Evolutionary conservation across 2,329 filamentous ascomycete genomes (phyloP).

Genomic region (Microdochium trichocladiopsis): DNA sequence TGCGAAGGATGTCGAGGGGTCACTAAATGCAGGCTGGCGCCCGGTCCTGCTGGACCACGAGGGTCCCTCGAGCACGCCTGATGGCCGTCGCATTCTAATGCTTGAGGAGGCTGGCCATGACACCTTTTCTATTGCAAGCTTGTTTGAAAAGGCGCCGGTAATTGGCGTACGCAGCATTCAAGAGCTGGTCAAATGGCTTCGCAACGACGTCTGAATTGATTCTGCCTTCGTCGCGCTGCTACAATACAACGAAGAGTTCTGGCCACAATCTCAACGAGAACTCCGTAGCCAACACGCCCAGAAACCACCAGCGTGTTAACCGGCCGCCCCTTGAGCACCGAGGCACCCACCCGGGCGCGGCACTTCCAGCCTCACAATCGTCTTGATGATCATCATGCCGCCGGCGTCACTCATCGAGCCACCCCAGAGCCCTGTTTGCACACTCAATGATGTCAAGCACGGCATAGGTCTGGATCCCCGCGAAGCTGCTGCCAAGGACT

Average conservation of each 20-base stretch:
- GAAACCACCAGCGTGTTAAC: constrained; percentile 10
- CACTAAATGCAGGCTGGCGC: constrained; percentile 38
- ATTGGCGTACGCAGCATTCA: not conserved
- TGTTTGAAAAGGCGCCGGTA: not conserved
- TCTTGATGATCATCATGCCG: constrained; percentile 15
- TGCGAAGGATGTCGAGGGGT: constrained; percentile 41
- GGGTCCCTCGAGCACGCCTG: not conserved
- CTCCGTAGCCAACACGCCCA: constrained; percentile 6
- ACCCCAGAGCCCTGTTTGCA: constrained; percentile 16
- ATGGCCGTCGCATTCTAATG: not conserved
- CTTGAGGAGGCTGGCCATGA: not conserved
- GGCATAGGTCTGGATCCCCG: constrained; percentile 17
- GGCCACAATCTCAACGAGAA: constrained; percentile 13
- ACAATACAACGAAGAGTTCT: constrained; percentile 4
- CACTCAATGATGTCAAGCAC: constrained; percentile 18
- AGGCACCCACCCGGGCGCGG: constrained; percentile 19
- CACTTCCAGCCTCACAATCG: constrained; percentile 16
- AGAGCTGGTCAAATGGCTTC: not conserved
- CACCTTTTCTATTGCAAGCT: not conserved
- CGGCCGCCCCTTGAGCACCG: constrained; percentile 12
- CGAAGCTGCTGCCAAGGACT: constrained; percentile 13
- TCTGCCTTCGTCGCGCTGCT: no score
- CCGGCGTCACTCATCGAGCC: constrained; percentile 16
- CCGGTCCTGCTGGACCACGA: constrained; percentile 28
- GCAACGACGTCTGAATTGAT: not conserved